A percentile compares a stretch with the other conserved stretches of the same genome.
phyloP scores from a whole-genome alignment of 352 stramenopile species.

The Pythium graminicola region DNA sequence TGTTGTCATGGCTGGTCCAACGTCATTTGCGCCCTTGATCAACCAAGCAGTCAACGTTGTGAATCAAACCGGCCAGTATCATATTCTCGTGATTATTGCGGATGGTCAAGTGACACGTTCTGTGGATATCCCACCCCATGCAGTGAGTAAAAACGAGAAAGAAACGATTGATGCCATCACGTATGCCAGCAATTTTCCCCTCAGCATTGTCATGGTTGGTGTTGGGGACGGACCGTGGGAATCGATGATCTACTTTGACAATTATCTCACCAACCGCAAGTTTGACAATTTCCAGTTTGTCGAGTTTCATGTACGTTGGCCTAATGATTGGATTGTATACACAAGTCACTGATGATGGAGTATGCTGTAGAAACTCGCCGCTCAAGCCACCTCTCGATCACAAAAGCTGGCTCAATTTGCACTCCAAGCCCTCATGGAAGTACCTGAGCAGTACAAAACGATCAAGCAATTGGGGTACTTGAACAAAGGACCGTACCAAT shows the following conservation, averaged over 20 bases:
- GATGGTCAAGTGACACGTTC: conserved; percentile 83
- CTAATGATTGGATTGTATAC: neutral
- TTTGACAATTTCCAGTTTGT: conserved; percentile 90
- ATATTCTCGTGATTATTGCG: conserved; percentile 86
- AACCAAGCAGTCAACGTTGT: conserved; percentile 76
- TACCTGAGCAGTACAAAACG: conserved; percentile 71
- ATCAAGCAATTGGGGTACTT: conserved; percentile 74
- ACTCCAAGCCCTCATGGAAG: conserved; percentile 79
- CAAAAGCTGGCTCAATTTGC: conserved; percentile 68
- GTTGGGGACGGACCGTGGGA: conserved; percentile 80
- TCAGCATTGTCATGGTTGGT: conserved; percentile 77
- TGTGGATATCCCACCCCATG: conserved; percentile 64
- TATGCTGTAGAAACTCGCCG: conserved; percentile 41
- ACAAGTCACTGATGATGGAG: neutral
- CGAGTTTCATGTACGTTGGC: conserved; percentile 52
- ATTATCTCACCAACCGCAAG: conserved; percentile 65
- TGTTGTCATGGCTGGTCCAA: conserved; percentile 75
- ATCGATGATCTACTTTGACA: conserved; percentile 74
- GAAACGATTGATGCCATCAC: conserved; percentile 85
- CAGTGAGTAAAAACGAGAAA: conserved; percentile 80
- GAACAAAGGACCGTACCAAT: conserved; percentile 37
- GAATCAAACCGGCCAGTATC: conserved; percentile 67
- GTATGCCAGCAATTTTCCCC: conserved; percentile 67
- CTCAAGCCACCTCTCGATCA: conserved; percentile 26
- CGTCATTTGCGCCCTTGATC: conserved; percentile 84